Percentiles rank a stretch among this genome's conserved stretches.
phyloP scores from a whole-genome alignment of 495 filamentous ascomycete species.

The Evansstolkia leycettana region DNA sequence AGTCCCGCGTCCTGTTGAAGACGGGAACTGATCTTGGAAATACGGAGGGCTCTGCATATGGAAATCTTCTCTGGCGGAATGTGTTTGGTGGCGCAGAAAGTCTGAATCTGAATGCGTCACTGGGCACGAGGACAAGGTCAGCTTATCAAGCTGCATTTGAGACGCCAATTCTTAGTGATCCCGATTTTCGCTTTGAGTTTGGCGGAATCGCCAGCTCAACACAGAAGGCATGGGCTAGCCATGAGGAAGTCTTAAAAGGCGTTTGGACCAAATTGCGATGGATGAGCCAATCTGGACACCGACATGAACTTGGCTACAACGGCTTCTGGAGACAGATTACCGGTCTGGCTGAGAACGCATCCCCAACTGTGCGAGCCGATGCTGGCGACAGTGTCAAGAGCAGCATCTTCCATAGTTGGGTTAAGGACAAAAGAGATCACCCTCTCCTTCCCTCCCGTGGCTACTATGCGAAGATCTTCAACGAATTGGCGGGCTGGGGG shows the following conservation, averaged over 20 bases:
- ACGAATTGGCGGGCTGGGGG: constrained; percentile 81
- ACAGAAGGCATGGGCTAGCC: constrained; percentile 79
- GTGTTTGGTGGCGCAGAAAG: constrained; percentile 90
- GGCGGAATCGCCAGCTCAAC: constrained; percentile 71
- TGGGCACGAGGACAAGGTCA: constrained; percentile 79
- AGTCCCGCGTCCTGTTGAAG: constrained; percentile 66
- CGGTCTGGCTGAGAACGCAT: constrained; percentile 56
- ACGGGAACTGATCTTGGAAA: constrained; percentile 90
- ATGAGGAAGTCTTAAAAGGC: constrained; percentile 82
- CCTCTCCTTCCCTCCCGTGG: constrained; percentile 71
- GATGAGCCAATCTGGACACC: constrained; percentile 45
- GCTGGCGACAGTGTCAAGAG: constrained; percentile 89
- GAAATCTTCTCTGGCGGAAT: constrained; percentile 73
- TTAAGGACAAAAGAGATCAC: constrained; percentile 65
- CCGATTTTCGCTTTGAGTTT: constrained; percentile 60
- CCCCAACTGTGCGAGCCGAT: constrained; percentile 65
- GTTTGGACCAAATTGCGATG: constrained; percentile 65
- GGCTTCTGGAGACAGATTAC: constrained; percentile 84
- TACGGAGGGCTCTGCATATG: constrained; percentile 81
- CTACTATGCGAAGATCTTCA: constrained; percentile 59
- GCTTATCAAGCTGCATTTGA: constrained; percentile 78
- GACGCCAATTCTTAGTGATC: constrained; percentile 69
- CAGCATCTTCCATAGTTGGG: constrained; percentile 70
- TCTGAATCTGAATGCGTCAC: constrained; percentile 69
- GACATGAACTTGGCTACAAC: constrained; percentile 66